Percentiles rank a stretch among this genome's conserved stretches.
Conservation (phyloP, 2,329 filamentous ascomycete genomes). For the Aspergillus spinulosporus region DNA sequence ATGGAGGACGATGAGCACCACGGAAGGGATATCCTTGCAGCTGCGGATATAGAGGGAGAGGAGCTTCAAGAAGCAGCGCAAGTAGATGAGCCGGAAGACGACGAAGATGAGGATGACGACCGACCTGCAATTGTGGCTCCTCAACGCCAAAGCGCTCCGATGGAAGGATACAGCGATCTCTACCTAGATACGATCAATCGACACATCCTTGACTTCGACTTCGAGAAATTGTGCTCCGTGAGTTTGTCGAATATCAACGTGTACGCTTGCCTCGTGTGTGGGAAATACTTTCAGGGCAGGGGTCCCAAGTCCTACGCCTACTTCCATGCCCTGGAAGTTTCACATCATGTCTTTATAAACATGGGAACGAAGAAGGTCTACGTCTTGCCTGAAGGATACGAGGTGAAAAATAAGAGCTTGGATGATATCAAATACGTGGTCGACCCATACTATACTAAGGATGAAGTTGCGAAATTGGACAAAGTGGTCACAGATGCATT, state of each 20-base stretch:
- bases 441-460: slow-evolving; percentile 79
- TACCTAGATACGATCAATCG: slow-evolving; percentile 98
- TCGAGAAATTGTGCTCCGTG: slow-evolving; percentile 96
- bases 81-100: slow-evolving; percentile 27
- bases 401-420: slow-evolving; percentile 89
- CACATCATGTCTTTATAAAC: slow-evolving; percentile 97
- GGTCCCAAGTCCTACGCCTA: slow-evolving; percentile 95
- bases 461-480: slow-evolving; percentile 79
- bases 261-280: slow-evolving; percentile 94
- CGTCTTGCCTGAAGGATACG: slow-evolving; percentile 85
- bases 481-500: slow-evolving; percentile 60
- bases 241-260: slow-evolving; percentile 98
- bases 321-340: slow-evolving; percentile 92
- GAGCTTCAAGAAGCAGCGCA: slow-evolving; percentile 37
- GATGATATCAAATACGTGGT: slow-evolving; percentile 99
- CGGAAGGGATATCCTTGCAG: slow-evolving; percentile 48
- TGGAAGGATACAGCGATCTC: slow-evolving; percentile 88
- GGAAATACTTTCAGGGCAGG: slow-evolving; percentile 95
- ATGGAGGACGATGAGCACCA: slow-evolving; percentile 40
- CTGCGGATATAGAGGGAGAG: slow-evolving; percentile 70
- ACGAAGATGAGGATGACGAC: slow-evolving; percentile 43
- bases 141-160: slow-evolving; percentile 71
- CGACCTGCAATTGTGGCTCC: slow-evolving; percentile 39
- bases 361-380: slow-evolving; percentile 64
- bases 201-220: slow-evolving; percentile 92